These are phyloP conservation scores for Citrus reticulata DNA, from an alignment of 345 rosid genomes.

Conservation along the genomic window DNA sequence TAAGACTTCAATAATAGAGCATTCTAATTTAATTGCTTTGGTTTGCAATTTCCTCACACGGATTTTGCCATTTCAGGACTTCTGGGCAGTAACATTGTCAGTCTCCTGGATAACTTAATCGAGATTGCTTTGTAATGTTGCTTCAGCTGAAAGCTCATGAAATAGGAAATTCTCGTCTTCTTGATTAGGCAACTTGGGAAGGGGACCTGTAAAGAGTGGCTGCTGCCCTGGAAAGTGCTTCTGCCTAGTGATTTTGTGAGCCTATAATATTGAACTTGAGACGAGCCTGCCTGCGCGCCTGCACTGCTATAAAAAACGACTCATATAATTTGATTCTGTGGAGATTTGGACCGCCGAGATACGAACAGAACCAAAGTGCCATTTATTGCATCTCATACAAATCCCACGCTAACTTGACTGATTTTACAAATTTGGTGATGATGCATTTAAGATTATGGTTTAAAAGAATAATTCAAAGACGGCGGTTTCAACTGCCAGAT, in stretches of 20 bases:
- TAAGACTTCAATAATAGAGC: background rate
- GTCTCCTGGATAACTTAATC: background rate
- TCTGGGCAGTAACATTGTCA: too few species aligned
- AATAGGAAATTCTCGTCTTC: too few species aligned
- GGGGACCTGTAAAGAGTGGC: too few species aligned
- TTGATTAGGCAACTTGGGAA: too few species aligned
- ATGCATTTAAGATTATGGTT: background rate
- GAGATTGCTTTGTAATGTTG: too few species aligned
- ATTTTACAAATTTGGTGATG: background rate
- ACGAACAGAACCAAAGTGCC: background rate
- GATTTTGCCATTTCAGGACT: background rate
- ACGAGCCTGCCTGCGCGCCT: background rate
- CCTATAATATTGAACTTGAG: too few species aligned
- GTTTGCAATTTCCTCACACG: background rate
- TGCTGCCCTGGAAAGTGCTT: background rate
- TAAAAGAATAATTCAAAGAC: background rate
- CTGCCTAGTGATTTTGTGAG: too few species aligned
- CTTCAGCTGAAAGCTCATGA: background rate
- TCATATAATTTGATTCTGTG: background rate
- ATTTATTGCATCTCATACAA: background rate
- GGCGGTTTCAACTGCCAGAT: background rate
- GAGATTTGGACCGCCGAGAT: background rate
- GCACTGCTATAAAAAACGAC: background rate
- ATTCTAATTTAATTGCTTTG: background rate
- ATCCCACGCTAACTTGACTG: background rate